Evolutionary conservation across 2,329 filamentous ascomycete genomes (phyloP), one percentile per base, ranked within the genome.

Genomic region (Trematosphaeria pertusa): DNA sequence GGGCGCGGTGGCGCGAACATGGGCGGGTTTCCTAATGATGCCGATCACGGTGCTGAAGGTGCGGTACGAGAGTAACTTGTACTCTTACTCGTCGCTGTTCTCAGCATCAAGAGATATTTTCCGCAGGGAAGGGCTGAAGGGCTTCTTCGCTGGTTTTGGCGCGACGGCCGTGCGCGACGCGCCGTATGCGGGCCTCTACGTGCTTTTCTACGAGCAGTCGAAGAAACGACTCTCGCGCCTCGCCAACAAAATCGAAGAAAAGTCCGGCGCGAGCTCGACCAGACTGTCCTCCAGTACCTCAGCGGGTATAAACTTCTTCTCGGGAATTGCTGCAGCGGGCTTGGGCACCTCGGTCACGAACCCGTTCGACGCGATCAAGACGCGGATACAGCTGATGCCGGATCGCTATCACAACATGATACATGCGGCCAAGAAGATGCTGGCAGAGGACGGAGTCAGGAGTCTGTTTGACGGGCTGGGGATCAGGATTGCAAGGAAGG

Each of bases 31-130:
- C 65, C 76, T 95, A 35, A 85, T 97, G 74, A 97, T 97, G 89
- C 94, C 94, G 1, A 84, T 97, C 50, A 99, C 94, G 1, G 87
- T 99, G 34, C 87, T 99, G 64, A 99, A 99, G 69, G 94, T 97
- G 33, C 89, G 94, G 34, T 97, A 96, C 67, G 94, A 99, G 72
- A 93, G 88, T 19, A 91, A 82, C 52, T 77, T 93, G 33, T 99
- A 97, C 75, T 77, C 84, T 3, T 97, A 97, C 75, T 81, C 81
- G 18, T 93, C 90, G 1, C 78, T 97, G 18, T 73, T 81, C 31
- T 80, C 84, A 28, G 94, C 94, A 0, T 85, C 82, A 1, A 77
- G 77, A 24, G 90, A 94, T 58, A 97, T 97, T 20, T 75, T 87
- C 41, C 78, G 79, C 6, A 83, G 78, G 0, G 87, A 93, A 58